Base-by-base conservation (phyloP, 441 rosid species). In the Croton setiger region DNA sequence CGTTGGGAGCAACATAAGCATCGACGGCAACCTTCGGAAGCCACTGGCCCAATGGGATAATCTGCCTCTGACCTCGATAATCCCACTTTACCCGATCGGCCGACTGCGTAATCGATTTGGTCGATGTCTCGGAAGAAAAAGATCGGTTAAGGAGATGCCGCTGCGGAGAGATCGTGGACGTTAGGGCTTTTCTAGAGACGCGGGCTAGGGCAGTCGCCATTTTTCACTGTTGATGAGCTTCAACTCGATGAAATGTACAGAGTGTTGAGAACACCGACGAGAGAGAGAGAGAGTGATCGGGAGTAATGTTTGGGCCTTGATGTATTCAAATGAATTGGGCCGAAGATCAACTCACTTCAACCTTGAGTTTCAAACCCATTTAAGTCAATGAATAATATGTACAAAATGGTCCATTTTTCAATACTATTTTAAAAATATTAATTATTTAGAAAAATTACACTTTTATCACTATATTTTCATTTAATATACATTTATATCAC, bases 11-110 rank as follows among this genome's bases (percentile, higher is more conserved):
- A 66, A 90, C 99, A 76, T 86, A 95, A 6, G 97, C 97, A 64
- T 95, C 99, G n/a, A 95, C 98, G 3, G 97, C 96, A 15, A 95
- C 76, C 74, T 92, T 92, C 1, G 98, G 99, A 41, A 88, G 77
- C 99, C 99, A 92, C 86, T 92, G 98, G 0, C 98, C 98, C 70
- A 95, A 79, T 41, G 99, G 99, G 23, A 92, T 89, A 68, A 90
- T 89, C 90, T 82, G 85, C 79, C 98, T 84, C 81, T 95, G 99
- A 56, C 98, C 99, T 77, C 99, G 80, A 78, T 90, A 95, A 79
- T 95, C 99, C 99, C 98, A 95, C 36, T 89, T 92, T 74, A 83
- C 90, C 67, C 95, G 91, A 87, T 92, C 96, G 69, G 82, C 63
- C 12, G 89, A 90, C 56, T 91, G 91, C 69, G 85, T 80, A 61